These are phyloP conservation scores for Scenedesmus sp. DNA, from an alignment of 163 green algal genomes.

Conservation along the genomic window DNA sequence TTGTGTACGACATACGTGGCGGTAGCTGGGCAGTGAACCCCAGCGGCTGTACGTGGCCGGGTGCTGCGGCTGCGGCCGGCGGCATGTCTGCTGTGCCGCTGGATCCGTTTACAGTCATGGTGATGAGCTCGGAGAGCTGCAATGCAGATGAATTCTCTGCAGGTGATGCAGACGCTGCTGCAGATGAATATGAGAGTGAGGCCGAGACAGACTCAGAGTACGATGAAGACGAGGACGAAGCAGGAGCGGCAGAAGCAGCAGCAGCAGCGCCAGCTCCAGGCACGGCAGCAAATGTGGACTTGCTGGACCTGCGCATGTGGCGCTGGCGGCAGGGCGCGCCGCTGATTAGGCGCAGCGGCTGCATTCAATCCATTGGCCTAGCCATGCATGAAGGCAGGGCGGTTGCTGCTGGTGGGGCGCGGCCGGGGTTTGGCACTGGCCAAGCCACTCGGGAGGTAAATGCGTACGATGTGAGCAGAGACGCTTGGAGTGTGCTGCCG, in stretches of 20 bases:
- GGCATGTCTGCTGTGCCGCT: background rate
- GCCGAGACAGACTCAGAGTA: background rate
- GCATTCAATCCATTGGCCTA: background rate
- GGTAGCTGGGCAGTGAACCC: background rate
- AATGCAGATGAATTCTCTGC: background rate
- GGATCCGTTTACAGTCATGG: background rate
- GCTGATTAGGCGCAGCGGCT: background rate
- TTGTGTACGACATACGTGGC: background rate
- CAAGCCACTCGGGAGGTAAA: background rate
- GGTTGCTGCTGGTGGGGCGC: background rate
- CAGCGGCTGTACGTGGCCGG: background rate
- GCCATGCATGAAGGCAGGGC: background rate
- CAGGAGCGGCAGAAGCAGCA: background rate
- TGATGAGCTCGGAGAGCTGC: background rate
- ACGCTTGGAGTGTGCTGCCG: background rate
- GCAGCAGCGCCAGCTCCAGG: background rate
- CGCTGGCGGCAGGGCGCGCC: background rate
- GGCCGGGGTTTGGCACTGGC: too few relatives aligned
- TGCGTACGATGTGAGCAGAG: background rate
- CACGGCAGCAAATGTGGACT: background rate
- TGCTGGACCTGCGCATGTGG: constrained; percentile 33
- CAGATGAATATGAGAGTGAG: too few relatives aligned
- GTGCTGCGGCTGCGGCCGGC: background rate
- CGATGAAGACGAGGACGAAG: background rate
- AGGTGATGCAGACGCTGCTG: too few relatives aligned